Evolutionary conservation across 768 basidiomycete species (phyloP), one percentile per base, ranked within the genome.

Genomic region (Paxillus rubicundulus): DNA sequence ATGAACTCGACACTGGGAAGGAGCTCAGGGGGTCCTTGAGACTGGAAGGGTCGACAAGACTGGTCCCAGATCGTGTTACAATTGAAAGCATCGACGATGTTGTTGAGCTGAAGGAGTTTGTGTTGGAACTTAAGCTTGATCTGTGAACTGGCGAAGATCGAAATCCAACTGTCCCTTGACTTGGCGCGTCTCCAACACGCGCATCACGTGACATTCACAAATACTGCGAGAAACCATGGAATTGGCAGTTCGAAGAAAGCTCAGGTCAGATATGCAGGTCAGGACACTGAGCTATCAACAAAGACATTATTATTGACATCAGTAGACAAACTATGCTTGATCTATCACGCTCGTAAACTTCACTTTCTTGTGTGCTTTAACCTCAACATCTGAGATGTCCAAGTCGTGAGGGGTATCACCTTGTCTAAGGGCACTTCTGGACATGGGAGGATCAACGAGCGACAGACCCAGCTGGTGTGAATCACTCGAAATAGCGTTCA

Each of bases 41-140:
- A 27, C 65, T 61, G 3, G 70, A 47, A 1, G 78, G 68, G 40
- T 86, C 80, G 28, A 77, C 59, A 48, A 85, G 58, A 49, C 72
- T 70, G 45, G 82, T 74, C n/a, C 76, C 71, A 30, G 72, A 70
- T 13, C 74, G 71, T 28, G 82, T 80, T 37, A 75, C 69, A 37
- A 82, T 63, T 46, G 82, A 81, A 45, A 87, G 74, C 84, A 85
- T 86, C 27, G 36, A 9, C 48, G 52, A 21, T 1, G 27, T 27
- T 44, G 13, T 14, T 16, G n/a, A 44, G 9, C 10, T 37, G 16
- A 17, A 13, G 14, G 36, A 5, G 36, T 17, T 37, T 37, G n/a
- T 13, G 5, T 5, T 37, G 9, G 30, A 13, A 37, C 4, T 24
- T 24, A 9, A 13, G n/a, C 4, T 24, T 24, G 24, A 24, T 24